A percentile compares a stretch with the other conserved stretches of the same genome.
Evolutionary conservation across 352 stramenopile genomes (phyloP).

Genomic region (Phytophthora boehmeriae): DNA sequence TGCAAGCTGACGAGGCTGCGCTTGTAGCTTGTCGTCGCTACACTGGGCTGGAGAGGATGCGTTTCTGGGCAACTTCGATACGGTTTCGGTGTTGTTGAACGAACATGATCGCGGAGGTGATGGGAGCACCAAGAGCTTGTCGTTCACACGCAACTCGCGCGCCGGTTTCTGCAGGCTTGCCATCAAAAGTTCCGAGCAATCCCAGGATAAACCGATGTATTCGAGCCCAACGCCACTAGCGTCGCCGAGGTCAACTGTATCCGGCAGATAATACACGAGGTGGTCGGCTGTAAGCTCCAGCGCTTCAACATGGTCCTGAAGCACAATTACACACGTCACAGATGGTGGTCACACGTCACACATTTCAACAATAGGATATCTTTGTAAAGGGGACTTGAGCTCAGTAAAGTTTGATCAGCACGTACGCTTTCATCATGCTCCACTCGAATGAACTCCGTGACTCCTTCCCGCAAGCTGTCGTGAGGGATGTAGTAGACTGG

Average conservation of each 20-base stretch:
- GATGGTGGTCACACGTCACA: conserved; percentile 24
- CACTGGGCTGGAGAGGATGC: conserved; percentile 8
- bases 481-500: conserved; percentile 76
- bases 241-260: conserved; percentile 5
- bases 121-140: conserved; percentile 48
- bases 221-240: neutral
- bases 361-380: conserved; percentile 16
- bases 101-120: conserved; percentile 13
- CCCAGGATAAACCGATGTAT: neutral
- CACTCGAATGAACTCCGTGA: conserved; percentile 41
- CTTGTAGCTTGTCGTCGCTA: conserved; percentile 3
- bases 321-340: conserved; percentile 29
- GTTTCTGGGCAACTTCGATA: conserved; percentile 24
- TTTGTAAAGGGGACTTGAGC: conserved; percentile 4
- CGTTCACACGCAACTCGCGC: conserved; percentile 47
- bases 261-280: conserved; percentile 45
- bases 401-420: conserved; percentile 34
- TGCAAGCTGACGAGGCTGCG: neutral
- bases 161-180: conserved; percentile 51
- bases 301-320: conserved; percentile 22
- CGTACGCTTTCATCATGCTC: conserved; percentile 33
- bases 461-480: conserved; percentile 23
- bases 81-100: conserved; percentile 27
- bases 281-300: conserved; percentile 58
- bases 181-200: conserved; percentile 7